Base-by-base conservation (phyloP, 192 early-diverging fungal genomes). In the Diversispora eburnea region DNA sequence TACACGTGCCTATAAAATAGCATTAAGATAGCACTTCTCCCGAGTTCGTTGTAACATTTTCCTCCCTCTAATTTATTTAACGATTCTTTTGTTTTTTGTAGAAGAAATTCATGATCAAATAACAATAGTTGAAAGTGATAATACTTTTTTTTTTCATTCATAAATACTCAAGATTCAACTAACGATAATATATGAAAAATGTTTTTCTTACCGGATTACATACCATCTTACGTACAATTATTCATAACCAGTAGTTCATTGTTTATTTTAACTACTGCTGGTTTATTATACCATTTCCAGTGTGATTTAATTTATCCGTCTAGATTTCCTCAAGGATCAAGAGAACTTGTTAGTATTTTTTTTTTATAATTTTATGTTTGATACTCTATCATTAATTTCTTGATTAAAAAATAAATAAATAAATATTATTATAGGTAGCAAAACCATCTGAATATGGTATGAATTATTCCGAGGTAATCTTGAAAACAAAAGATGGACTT, bases 401-500 rank as follows among this genome's bases (percentile, higher is more conserved):
- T 64, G 22, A 69, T 42, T 8, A 22, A 58, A 22, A 25, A 19
- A 48, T 33, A 12, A 19, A 43, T 33, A 12, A 19, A 43, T 59
- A 47, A 15, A 64, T 33, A 13, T 19, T 55, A 41, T 33, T 65
- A 39, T 78, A 90, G 88, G 89, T 91, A 4, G 81, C 87, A 22
- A 85, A 88, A 61, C 91, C 91, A 19, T 89, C 89, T 41, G 84
- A 91, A 25, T 89, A 81, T 77, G 86, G 81, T 4, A 80, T 92
- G 78, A 17, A 73, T 7, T 86, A 88, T 48, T 76, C 73, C n/a
- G 81, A 87, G 58, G 88, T 91, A 17, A 82, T 80, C 3, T 80
- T 98, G 63, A 86, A 77, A 57, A 94, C 96, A 10, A 84, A 86
- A 25, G 96, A 98, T 80, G 87, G 86, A 41, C 89, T 97, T 49